Percentiles rank a stretch among this genome's conserved stretches.
These are phyloP conservation scores for Davidsoniella virescens DNA, from an alignment of 2,329 filamentous ascomycete genomes.

Conservation along the genomic window DNA sequence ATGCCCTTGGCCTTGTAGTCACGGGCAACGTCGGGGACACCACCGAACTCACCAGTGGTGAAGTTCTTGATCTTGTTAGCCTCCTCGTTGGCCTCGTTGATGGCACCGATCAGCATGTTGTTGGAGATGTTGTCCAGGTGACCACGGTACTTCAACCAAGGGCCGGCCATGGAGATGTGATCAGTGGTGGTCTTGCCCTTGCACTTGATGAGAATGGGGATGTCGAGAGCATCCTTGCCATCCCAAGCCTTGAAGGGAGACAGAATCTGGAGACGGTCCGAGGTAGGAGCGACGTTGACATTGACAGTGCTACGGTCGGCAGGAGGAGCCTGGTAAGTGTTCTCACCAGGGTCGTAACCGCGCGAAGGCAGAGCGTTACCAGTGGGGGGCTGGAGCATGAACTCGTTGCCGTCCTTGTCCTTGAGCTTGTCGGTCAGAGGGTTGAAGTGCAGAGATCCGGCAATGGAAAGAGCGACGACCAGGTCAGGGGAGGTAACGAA, in stretches of 20 bases:
- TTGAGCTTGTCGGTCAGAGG: conserved; percentile 81
- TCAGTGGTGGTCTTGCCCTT: conserved; percentile 94
- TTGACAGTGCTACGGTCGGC: conserved; percentile 53
- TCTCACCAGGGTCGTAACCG: conserved; percentile 79
- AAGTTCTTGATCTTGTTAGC: conserved; percentile 95
- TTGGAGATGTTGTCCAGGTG: conserved; percentile 99
- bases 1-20: conserved; percentile 97
- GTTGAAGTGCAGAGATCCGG: conserved; percentile 82
- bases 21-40: conserved; percentile 84
- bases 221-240: conserved; percentile 68
- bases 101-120: conserved; percentile 98
- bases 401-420: conserved; percentile 93
- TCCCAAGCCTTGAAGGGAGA: conserved; percentile 77
- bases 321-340: conserved; percentile 95
- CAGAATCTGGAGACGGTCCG: conserved; percentile 88
- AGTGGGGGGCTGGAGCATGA: conserved; percentile 64
- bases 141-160: conserved; percentile 97
- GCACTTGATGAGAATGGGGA: conserved; percentile 92
- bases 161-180: conserved; percentile 93
- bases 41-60: conserved; percentile 67
- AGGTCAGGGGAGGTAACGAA: conserved; percentile 86
- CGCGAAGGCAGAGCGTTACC: conserved; percentile 64
- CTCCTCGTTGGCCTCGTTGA: conserved; percentile 89
- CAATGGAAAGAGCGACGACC: conserved; percentile 72
- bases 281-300: conserved; percentile 74